Evolutionary conservation across 1,284 basidiomycete species (phyloP), one percentile per base, ranked within the genome.

Genomic region (Bjerkandera adusta): DNA sequence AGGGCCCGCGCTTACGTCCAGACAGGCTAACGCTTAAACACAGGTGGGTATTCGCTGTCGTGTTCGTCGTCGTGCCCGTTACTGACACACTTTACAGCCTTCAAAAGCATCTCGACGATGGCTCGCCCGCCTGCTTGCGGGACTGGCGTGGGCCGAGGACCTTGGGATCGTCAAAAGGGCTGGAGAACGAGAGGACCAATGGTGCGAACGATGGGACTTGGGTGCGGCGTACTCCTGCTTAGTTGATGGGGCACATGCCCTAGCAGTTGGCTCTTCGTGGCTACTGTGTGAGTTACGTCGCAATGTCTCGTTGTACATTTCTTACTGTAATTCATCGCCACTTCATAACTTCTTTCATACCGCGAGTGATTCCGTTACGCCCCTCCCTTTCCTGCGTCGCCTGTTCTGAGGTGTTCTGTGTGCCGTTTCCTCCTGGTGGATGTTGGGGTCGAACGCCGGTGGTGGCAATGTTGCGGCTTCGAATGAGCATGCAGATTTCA

Each of bases 101-200:
- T 70, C 63, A 81, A 87, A 90, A 89, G 87, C 87, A 89, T 89
- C 87, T 89, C 83, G 78, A 82, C 74, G 83, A 89, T 58, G 86
- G 81, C 68, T 71, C 70, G 81, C 77, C 78, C 83, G 78, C 86
- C 82, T 68, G 53, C 49, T 57, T 51, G 54, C 53, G 68, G 81
- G 82, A 84, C 74, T 78, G 77, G 78, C 59, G 83, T 71, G 73
- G 78, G 72, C 85, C 83, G 76, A 88, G 77, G 87, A 89, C 78
- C 72, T 81, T 75, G 86, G 83, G 87, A 89, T 83, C 87, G 87
- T 90, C 82, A 77, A 70, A 67, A 65, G 65, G 72, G 81, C 83
- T 87, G 87, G 79, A 89, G 86, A 89, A 58, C 49, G 63, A 81
- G 57, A 66, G 51, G 54, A 49, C 63, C 54, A 44, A 29, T 54